A percentile compares a stretch with the other conserved stretches of the same genome.
Conservation (phyloP, 2,329 filamentous ascomycete species). For the Pseudocercospora musae region DNA sequence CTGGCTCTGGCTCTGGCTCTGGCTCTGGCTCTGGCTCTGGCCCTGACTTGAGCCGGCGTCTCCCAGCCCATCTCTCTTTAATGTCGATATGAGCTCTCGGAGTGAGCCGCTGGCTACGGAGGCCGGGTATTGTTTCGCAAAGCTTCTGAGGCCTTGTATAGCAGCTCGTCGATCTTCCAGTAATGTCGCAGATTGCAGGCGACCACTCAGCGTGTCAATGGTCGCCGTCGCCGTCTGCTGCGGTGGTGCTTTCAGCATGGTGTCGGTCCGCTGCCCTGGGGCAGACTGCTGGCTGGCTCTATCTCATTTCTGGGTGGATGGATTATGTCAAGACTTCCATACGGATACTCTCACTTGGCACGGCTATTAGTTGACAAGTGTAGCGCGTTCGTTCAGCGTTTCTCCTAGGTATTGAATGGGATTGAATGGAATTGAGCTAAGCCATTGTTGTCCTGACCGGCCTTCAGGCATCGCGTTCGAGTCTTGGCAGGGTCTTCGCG, state of each 20-base stretch:
- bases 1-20: too few species aligned
- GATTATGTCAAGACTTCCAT: neutral
- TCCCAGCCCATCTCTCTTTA: slow-evolving; percentile 67
- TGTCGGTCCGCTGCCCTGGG: slow-evolving; percentile 23
- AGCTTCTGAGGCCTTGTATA: slow-evolving; percentile 88
- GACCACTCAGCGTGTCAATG: slow-evolving; percentile 82
- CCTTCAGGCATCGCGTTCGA: neutral
- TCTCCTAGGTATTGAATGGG: too few species aligned
- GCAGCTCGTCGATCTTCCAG: slow-evolving; percentile 92
- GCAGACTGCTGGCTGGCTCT: slow-evolving; percentile 15
- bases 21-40: too few species aligned
- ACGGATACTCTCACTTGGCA: neutral
- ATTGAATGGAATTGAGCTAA: too few species aligned
- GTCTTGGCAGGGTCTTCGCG: neutral
- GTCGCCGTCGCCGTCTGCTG: slow-evolving; percentile 96
- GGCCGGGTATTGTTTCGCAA: slow-evolving; percentile 93
- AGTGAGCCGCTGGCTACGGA: slow-evolving; percentile 93
- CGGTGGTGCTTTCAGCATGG: slow-evolving; percentile 68
- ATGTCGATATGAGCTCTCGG: slow-evolving; percentile 76
- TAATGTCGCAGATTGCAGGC: slow-evolving; percentile 82
- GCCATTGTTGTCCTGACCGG: neutral
- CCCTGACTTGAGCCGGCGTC: slow-evolving; percentile 22
- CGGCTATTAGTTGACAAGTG: neutral
- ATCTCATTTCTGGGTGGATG: slow-evolving; percentile 15
- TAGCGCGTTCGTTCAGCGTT: neutral